These are phyloP conservation scores for Phlebiopsis flavidoalba DNA, from an alignment of 768 basidiomycete genomes.

Conservation along the genomic window DNA sequence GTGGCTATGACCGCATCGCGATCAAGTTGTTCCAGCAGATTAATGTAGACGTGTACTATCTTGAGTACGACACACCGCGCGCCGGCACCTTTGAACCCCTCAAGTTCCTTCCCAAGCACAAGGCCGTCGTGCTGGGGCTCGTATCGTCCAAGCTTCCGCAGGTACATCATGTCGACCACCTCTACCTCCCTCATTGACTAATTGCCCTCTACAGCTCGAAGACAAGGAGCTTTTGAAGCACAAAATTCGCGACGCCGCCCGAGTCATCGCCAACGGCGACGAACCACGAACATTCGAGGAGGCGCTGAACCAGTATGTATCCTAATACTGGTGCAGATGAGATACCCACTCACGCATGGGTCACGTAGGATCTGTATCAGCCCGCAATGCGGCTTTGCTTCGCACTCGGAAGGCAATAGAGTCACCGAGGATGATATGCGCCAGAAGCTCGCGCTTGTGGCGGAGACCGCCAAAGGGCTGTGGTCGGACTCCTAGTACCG, in stretches of 20 bases:
- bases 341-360: too few species aligned
- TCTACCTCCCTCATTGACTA: background rate
- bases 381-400: slow-evolving; percentile 50
- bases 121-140: slow-evolving; percentile 38
- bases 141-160: slow-evolving; percentile 38
- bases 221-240: slow-evolving; percentile 33
- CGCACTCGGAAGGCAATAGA: slow-evolving; percentile 39
- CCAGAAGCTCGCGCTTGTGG: slow-evolving; percentile 30
- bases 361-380: slow-evolving; percentile 34
- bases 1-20: slow-evolving; percentile 52
- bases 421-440: slow-evolving; percentile 32
- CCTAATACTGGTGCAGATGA: background rate
- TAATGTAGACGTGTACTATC: slow-evolving; percentile 49
- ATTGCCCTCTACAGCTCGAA: slow-evolving; percentile 28
- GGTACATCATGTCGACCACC: slow-evolving; percentile 15
- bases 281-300: slow-evolving; percentile 32
- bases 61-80: slow-evolving; percentile 64
- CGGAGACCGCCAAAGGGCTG: slow-evolving; percentile 30
- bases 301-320: slow-evolving; percentile 34
- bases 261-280: slow-evolving; percentile 34
- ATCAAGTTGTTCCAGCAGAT: slow-evolving; percentile 52
- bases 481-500: slow-evolving; percentile 20
- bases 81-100: slow-evolving; percentile 56
- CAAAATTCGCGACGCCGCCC: slow-evolving; percentile 39
- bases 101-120: slow-evolving; percentile 41